Conservation (phyloP, 768 basidiomycete species). For the Leccinum disarticulatum region DNA sequence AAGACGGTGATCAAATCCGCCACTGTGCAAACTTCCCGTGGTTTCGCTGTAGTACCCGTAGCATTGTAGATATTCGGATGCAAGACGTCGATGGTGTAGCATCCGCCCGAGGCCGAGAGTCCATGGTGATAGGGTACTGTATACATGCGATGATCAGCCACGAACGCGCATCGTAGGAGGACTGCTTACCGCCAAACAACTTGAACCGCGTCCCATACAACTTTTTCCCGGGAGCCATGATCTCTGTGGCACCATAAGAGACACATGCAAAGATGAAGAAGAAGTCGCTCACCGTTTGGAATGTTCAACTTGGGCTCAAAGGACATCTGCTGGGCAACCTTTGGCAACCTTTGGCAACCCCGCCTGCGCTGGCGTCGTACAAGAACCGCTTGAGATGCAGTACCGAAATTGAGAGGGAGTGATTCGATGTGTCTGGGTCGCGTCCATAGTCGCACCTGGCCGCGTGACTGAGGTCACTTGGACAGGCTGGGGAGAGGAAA, state of each 20-base stretch:
- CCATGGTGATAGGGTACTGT: slow-evolving; percentile 93
- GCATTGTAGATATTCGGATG: slow-evolving; percentile 49
- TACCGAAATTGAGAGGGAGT: slow-evolving; percentile 76
- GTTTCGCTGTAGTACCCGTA: slow-evolving; percentile 17
- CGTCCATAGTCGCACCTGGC: slow-evolving; percentile 52
- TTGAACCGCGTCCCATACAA: slow-evolving; percentile 62
- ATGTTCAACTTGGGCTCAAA: slow-evolving; percentile 81
- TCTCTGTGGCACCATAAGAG: slow-evolving; percentile 38
- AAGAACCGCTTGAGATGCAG: slow-evolving; percentile 90
- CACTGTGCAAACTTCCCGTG: slow-evolving; percentile 42
- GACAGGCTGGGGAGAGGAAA: slow-evolving; percentile 79
- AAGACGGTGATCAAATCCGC: no score
- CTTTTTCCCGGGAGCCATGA: slow-evolving; percentile 55
- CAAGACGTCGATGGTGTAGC: slow-evolving; percentile 73
- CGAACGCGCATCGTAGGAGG: background rate
- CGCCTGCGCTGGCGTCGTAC: slow-evolving; percentile 73
- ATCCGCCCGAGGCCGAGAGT: slow-evolving; percentile 84
- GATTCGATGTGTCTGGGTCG: slow-evolving; percentile 77
- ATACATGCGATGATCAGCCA: background rate
- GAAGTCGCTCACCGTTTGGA: slow-evolving; percentile 48
- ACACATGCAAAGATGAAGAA: background rate
- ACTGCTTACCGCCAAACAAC: slow-evolving; percentile 73
- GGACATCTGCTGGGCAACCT: slow-evolving; percentile 77
- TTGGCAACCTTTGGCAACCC: slow-evolving; percentile 55
- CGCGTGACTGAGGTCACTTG: slow-evolving; percentile 57